Conservation (phyloP, 108 stramenopile species). For the Conticribra guillardii region DNA sequence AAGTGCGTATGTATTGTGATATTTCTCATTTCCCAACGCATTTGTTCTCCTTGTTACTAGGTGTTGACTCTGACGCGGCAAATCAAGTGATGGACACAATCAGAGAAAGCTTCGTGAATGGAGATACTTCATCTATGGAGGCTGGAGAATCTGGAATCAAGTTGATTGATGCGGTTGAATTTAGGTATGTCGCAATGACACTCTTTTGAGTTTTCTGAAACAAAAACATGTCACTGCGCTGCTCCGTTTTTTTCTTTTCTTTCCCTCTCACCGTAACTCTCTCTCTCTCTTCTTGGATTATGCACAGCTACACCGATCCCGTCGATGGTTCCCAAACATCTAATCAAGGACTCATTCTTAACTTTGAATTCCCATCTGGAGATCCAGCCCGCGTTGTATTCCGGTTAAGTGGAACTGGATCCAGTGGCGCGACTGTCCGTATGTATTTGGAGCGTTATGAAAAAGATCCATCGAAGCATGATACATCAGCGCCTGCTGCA, state of each 20-base stretch:
- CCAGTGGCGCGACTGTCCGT: conserved; percentile 97
- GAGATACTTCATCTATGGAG: conserved; percentile 46
- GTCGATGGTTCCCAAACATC: conserved; percentile 90
- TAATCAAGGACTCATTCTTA: conserved; percentile 93
- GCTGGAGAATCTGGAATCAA: conserved; percentile 65
- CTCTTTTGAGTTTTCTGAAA: not conserved
- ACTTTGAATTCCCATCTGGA: conserved; percentile 82
- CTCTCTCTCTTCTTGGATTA: not conserved
- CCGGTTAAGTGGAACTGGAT: conserved; percentile 96
- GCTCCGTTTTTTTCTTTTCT: not conserved
- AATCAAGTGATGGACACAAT: conserved; percentile 90
- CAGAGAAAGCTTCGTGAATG: conserved; percentile 65
- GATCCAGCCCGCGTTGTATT: conserved; percentile 92
- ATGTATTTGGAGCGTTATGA: conserved; percentile 98
- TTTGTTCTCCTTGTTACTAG: too few relatives aligned
- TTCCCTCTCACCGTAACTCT: not conserved
- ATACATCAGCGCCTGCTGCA: conserved; percentile 71
- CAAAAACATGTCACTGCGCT: not conserved
- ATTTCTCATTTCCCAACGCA: too few relatives aligned
- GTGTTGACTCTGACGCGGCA: conserved; percentile 86
- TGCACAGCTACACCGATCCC: conserved; percentile 90
- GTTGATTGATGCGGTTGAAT: conserved; percentile 69
- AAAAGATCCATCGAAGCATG: conserved; percentile 67
- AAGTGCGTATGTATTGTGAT: not conserved
- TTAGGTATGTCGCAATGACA: conserved; percentile 49